Base-by-base conservation (phyloP, 208 protist genomes). In the Leishmania martiniquensis region DNA sequence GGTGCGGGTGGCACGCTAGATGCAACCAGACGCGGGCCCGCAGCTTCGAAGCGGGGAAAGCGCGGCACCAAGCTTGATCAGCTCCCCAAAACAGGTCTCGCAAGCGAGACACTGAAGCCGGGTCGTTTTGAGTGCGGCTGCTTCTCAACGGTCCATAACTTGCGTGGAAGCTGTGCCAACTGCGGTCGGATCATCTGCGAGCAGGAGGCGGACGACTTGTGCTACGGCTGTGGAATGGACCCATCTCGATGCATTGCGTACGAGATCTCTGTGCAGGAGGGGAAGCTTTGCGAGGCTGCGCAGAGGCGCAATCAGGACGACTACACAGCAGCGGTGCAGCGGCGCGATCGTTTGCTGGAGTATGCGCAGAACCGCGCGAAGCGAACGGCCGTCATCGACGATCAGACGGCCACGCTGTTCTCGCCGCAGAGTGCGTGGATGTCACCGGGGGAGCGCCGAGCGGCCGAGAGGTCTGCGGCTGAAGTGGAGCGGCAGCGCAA, bases 151-250 rank as follows among this genome's bases (percentile, higher is more conserved):
- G 75, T 89, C 29, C 95, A 98, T 74, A 85, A 89, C 34, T 62
- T 96, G 17, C 89, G 88, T 29, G 77, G 83, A 57, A 97, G 95
- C 84, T 98, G 95, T 84, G 87, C 81, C 44, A 96, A 98, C 83
- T 98, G 95, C 78, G 95, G 95, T 0, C 89, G 95, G 32, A 96
- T 98, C 82, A 93, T 98, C 72, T 98, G 95, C 77, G 91, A 94
- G 85, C 90, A 97, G 84, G 95, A 98, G 82, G 77, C 85, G 6
- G 85, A 89, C 77, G 92, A 94, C 39, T 69, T 71, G 54, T 98
- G 95, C 85, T 98, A 97, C 80, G 86, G 78, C 29, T 98, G 95
- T 83, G 95, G 92, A 4, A 60, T 96, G 39, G 85, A 90, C 54
- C 93, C 95, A 25, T 65, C 68, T 49, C 82, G 78, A 4, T 97